Base-by-base conservation (phyloP, 306 rosid genomes). In the Malus asiatica region DNA sequence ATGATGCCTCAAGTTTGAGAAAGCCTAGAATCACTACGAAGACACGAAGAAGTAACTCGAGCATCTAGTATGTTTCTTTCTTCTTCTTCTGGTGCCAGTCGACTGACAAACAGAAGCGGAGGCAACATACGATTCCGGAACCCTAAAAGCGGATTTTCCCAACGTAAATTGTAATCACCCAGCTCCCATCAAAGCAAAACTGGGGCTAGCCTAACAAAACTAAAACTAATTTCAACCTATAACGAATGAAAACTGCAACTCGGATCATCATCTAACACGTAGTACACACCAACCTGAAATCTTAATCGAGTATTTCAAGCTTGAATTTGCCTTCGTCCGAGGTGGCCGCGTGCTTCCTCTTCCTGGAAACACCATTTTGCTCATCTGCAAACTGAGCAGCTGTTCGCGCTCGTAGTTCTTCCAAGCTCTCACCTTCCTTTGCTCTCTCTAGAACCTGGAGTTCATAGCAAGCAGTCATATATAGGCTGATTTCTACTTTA, bases 401-500 rank as follows among this genome's bases (percentile, higher is more conserved):
- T 12, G 93, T 85, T 71, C 90, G 79, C 35, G 92, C 92, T 23
- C 93, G 86, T 51, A 90, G 80, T 73, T 95, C 96, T 65, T 95
- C 98, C 84, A 95, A 81, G 84, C 88, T 92, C 87, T 92, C 99
- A 2, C 89, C 89, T 88, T 90, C 99, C 71, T 90, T 96, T 1
- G 99, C 99, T 78, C 88, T 83, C 90, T 92, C 98, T 35, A 96
- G 78, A 67, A 89, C 90, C 99, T 96, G 91, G 46, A 80, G 63
- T 38, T 51, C 23, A 68, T 1, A 33, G 19, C 44, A 67, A 19
- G 66, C 73, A 58, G 55, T 51, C 66, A 68, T 67, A 57, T 29
- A 63, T 38, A 38, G 40, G 62, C 70, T 57, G 53, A 74, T 74
- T 45, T 61, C 80, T 29, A 58, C 18, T 35, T 14, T 83, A 25